Conservation (phyloP, 768 basidiomycete species). For the Macrolepiota albuminosa region DNA sequence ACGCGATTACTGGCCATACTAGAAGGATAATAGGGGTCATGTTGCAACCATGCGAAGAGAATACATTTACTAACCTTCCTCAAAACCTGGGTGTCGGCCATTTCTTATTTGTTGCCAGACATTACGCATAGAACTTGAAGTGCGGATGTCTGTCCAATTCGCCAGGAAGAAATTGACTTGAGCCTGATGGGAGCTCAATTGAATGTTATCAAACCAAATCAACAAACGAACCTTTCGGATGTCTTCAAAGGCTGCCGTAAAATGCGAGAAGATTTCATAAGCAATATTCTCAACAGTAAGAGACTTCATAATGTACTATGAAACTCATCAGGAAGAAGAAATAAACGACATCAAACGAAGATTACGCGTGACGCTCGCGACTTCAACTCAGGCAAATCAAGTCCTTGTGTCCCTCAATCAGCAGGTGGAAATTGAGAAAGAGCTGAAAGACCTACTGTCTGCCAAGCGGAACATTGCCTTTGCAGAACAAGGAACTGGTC, state of each 20-base stretch:
- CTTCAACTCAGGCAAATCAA: conserved; percentile 69
- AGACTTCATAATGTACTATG: conserved; percentile 71
- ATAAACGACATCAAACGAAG: neutral
- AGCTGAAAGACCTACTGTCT: conserved; percentile 53
- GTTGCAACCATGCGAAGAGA: conserved; percentile 10
- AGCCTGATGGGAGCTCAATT: conserved; percentile 43
- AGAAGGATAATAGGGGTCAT: neutral
- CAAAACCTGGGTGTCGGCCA: conserved; percentile 83
- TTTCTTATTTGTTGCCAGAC: conserved; percentile 84
- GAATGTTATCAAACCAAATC: conserved; percentile 27
- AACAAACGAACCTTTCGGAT: conserved; percentile 56
- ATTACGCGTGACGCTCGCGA: conserved; percentile 58
- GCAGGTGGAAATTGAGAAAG: neutral
- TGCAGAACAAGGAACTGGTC: conserved; percentile 71
- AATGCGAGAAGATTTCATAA: conserved; percentile 81
- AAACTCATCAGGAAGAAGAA: neutral
- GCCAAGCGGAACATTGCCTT: conserved; percentile 83
- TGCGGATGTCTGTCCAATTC: conserved; percentile 79
- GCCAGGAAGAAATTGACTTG: conserved; percentile 76
- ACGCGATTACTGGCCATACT: conserved; percentile 69
- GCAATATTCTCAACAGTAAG: conserved; percentile 79
- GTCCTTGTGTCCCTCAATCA: conserved; percentile 35
- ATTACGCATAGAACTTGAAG: conserved; percentile 76
- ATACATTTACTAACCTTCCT: conserved; percentile 52
- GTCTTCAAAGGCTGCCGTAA: conserved; percentile 77